These are phyloP conservation scores for Aspergillus persii DNA, from an alignment of 2,329 filamentous ascomycete genomes.

Conservation along the genomic window DNA sequence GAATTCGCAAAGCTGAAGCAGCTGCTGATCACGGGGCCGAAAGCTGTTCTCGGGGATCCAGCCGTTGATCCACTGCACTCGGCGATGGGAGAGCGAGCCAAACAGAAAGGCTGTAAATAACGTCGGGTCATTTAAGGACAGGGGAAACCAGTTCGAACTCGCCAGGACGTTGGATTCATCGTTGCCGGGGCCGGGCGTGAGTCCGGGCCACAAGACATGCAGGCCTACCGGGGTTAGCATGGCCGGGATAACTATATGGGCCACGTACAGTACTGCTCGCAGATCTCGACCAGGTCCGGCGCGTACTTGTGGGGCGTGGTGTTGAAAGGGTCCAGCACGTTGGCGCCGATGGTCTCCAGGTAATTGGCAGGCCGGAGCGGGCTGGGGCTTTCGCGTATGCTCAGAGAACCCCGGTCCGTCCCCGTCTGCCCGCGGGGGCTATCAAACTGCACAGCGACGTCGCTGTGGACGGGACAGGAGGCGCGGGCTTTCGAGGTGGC, in stretches of 20 bases:
- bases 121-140: conserved; percentile 27
- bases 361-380: conserved; percentile 2
- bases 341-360: conserved; percentile 22
- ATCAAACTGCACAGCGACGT: background rate
- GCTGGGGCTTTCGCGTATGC: background rate
- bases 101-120: conserved; percentile 34
- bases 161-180: conserved; percentile 4
- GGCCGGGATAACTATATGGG: background rate
- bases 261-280: conserved; percentile 28
- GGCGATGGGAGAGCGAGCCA: conserved; percentile 32
- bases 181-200: conserved; percentile 18
- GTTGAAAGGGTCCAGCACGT: conserved; percentile 27
- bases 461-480: background rate
- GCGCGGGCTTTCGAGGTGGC: background rate
- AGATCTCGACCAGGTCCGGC: conserved; percentile 22
- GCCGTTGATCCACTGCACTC: conserved; percentile 29
- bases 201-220: conserved; percentile 28
- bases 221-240: conserved; percentile 14
- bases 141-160: conserved; percentile 26
- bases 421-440: background rate
- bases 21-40: conserved; percentile 20
- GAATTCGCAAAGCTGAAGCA: conserved; percentile 27
- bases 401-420: background rate
- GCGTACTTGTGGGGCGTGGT: conserved; percentile 23
- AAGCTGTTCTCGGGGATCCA: conserved; percentile 22